A percentile compares a stretch with the other conserved stretches of the same genome.
Conservation (phyloP, 2,329 filamentous ascomycete genomes). For the Botrytis pseudocinerea region DNA sequence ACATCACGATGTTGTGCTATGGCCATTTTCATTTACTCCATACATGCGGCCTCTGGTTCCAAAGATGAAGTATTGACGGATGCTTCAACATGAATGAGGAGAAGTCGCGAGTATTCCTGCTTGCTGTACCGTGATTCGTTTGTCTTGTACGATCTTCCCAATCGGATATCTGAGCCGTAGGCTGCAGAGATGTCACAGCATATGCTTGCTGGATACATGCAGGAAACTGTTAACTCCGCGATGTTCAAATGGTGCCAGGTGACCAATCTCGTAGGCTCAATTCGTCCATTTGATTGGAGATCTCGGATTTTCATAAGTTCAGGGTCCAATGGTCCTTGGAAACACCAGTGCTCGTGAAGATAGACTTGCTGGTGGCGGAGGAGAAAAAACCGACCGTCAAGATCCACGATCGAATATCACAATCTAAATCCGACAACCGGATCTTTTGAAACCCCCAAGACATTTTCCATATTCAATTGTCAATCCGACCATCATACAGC, state of each 20-base stretch:
- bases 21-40: not conserved
- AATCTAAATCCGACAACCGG: not conserved
- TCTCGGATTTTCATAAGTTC: not conserved
- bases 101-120: not conserved
- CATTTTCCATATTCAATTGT: not conserved
- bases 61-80: not conserved
- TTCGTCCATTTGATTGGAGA: not conserved
- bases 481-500: not conserved
- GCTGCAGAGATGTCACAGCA: constrained; percentile 2
- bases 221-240: not conserved
- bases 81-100: not conserved
- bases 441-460: not conserved
- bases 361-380: not conserved
- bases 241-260: not conserved
- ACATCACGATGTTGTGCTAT: not conserved
- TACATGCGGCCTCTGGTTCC: constrained; percentile 3
- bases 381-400: not conserved
- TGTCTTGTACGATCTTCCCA: not conserved
- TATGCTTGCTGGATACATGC: constrained; percentile 12
- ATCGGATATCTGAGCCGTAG: constrained; percentile 1
- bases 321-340: not conserved
- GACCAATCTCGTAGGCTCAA: not conserved
- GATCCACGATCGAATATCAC: not conserved
- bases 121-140: not conserved
- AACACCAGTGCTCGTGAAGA: not conserved